Evolutionary conservation across 2,329 filamentous ascomycete genomes (phyloP), one percentile per base, ranked within the genome.

Genomic region (Dothiorella sarmentorum): DNA sequence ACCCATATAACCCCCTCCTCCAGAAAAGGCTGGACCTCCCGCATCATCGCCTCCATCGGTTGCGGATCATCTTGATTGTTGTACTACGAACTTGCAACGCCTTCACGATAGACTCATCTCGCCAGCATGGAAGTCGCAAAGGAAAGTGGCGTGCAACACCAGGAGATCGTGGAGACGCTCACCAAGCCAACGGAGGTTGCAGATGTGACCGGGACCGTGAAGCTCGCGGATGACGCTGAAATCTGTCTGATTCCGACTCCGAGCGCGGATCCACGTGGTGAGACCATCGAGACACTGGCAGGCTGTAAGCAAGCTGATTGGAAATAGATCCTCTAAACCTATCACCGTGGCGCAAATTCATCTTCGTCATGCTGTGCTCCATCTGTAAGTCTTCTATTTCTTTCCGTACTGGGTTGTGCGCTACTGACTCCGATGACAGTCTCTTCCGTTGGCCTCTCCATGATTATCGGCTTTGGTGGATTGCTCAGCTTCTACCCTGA

Each of bases 381-480:
- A 60, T 68, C 9, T 71, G 66, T 69, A 59, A 55, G 63, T 29
- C n/a, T 6, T 4, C 10, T 17, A 13, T 3, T 11, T 4, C 13
- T 17, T 7, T 3, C 7, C 20, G 9, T n/a, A n/a, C 2, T 3
- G 10, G 13, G 11, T 13, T 24, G 10, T 3, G 3, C 3, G 2
- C 13, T 2, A 5, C 58, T 60, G 44, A 35, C 24, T 17, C 31
- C 9, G 5, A 26, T 15, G 5, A 20, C 27, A 76, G 74, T 77
- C 61, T 75, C 75, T 4, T 69, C 68, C 13, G 57, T 77, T 3
- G 72, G 73, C 10, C 64, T 77, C 11, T 65, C 69, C 1, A 64
- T 77, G 7, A 73, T 77, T 0, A 73, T 72, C 11, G 75, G 75
- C 0, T 75, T 77, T 31, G 74, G 75, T 15, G 75, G 74, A 2